These are phyloP conservation scores for Sicyos edulis DNA, from an alignment of 306 rosid species.

Conservation along the genomic window DNA sequence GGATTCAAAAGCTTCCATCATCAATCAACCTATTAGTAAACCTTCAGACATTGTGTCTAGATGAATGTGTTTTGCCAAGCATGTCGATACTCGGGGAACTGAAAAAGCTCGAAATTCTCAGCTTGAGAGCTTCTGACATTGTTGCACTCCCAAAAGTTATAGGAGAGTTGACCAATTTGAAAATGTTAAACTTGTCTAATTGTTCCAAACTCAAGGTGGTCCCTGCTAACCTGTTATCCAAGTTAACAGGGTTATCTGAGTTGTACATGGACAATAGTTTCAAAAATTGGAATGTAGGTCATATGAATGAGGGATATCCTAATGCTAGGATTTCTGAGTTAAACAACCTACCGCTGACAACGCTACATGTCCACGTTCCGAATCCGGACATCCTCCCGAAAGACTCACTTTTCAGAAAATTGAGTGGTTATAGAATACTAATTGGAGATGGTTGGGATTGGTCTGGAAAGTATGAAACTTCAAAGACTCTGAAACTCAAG, in stretches of 20 bases:
- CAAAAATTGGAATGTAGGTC: slow-evolving; percentile 25
- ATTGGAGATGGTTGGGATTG: slow-evolving; percentile 28
- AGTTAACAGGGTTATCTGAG: slow-evolving; percentile 32
- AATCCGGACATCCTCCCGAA: slow-evolving; percentile 11
- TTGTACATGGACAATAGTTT: slow-evolving; percentile 33
- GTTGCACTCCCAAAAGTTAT: slow-evolving; percentile 28
- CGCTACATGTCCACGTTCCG: slow-evolving; percentile 29
- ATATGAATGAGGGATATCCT: background rate
- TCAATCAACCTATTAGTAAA: slow-evolving; percentile 5
- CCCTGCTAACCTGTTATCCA: slow-evolving; percentile 27
- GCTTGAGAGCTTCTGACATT: slow-evolving; percentile 28
- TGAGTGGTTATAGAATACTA: slow-evolving; percentile 27
- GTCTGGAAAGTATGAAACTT: slow-evolving; percentile 22
- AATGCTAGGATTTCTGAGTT: slow-evolving; percentile 30
- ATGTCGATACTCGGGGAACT: slow-evolving; percentile 29
- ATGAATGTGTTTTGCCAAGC: slow-evolving; percentile 20
- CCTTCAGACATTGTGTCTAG: slow-evolving; percentile 33
- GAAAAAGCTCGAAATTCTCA: slow-evolving; percentile 35
- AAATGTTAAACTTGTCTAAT: slow-evolving; percentile 30
- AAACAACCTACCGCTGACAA: slow-evolving; percentile 19
- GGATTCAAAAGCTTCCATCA: background rate
- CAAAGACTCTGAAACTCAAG: slow-evolving; percentile 23
- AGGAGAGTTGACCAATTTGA: slow-evolving; percentile 27
- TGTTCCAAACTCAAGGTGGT: slow-evolving; percentile 34
- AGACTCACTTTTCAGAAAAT: slow-evolving; percentile 21